These are phyloP conservation scores for Kuraishia floccosa DNA, from an alignment of 805 yeast genomes.

Conservation along the genomic window DNA sequence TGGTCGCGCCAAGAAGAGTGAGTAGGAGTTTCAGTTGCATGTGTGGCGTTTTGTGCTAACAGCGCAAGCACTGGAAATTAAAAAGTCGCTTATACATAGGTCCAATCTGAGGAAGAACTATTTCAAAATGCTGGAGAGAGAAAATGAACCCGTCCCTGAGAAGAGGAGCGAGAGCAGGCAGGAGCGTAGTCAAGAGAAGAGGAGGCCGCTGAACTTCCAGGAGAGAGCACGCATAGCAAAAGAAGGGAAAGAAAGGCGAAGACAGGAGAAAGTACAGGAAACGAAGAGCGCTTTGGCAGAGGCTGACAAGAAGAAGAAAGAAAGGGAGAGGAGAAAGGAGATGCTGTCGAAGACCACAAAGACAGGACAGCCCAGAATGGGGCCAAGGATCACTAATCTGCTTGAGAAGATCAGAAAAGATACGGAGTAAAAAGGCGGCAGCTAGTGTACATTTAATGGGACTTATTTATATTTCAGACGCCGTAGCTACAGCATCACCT, in stretches of 20 bases:
- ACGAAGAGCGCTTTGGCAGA: slow-evolving; percentile 18
- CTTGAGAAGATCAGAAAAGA: slow-evolving; percentile 65
- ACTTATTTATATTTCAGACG: too few species aligned
- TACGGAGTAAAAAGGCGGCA: slow-evolving; percentile 4
- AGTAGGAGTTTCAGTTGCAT: too few species aligned
- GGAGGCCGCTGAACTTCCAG: slow-evolving; percentile 20
- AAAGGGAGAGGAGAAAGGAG: slow-evolving; percentile 28
- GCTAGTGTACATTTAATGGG: too few species aligned
- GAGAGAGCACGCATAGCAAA: slow-evolving; percentile 33
- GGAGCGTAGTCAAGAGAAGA: slow-evolving; percentile 10
- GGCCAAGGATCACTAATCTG: slow-evolving; percentile 70
- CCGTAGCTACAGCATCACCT: too few species aligned
- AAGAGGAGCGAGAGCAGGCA: slow-evolving; percentile 8
- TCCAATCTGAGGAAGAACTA: slow-evolving; percentile 76
- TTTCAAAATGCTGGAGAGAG: slow-evolving; percentile 65
- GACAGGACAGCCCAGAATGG: slow-evolving; percentile 85
- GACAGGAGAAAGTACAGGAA: slow-evolving; percentile 26
- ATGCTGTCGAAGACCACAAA: slow-evolving; percentile 43
- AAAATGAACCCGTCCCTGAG: slow-evolving; percentile 48
- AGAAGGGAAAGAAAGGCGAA: slow-evolving; percentile 31
- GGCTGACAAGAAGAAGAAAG: slow-evolving; percentile 27
- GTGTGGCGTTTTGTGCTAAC: too few species aligned
- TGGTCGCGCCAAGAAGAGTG: too few species aligned
- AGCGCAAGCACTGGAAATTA: slow-evolving; percentile 47
- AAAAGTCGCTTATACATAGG: slow-evolving; percentile 64